Evolutionary conservation across 352 stramenopile species (phyloP).

Genomic region (Globisporangium mamillatum): DNA sequence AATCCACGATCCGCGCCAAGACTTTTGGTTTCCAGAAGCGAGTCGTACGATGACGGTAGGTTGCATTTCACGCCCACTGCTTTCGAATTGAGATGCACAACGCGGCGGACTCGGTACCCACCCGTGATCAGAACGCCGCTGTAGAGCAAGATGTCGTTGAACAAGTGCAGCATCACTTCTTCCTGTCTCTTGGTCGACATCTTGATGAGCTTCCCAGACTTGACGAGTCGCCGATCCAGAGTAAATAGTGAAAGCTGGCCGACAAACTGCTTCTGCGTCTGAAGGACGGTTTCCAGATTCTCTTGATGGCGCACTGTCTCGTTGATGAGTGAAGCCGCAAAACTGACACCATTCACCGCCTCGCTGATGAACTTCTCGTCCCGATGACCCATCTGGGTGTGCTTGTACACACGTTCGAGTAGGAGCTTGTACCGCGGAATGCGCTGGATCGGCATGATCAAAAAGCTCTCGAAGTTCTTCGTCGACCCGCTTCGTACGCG

Average conservation of each 20-base stretch:
- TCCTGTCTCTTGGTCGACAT: slow-evolving; percentile 82
- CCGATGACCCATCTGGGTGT: slow-evolving; percentile 54
- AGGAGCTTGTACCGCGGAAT: slow-evolving; percentile 91
- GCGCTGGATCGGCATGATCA: slow-evolving; percentile 92
- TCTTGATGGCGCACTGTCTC: slow-evolving; percentile 83
- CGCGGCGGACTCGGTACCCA: slow-evolving; percentile 64
- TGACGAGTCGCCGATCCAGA: slow-evolving; percentile 51
- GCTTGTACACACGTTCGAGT: slow-evolving; percentile 71
- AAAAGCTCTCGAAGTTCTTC: slow-evolving; percentile 78
- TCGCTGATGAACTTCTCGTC: slow-evolving; percentile 64
- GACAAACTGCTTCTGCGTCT: slow-evolving; percentile 76
- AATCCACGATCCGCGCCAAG: slow-evolving; percentile 61
- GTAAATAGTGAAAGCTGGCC: slow-evolving; percentile 74
- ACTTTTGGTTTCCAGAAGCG: slow-evolving; percentile 44
- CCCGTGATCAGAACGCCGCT: slow-evolving; percentile 71
- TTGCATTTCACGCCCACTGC: slow-evolving; percentile 63
- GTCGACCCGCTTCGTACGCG: slow-evolving; percentile 42
- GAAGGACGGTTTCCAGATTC: slow-evolving; percentile 73
- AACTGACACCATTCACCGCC: slow-evolving; percentile 54
- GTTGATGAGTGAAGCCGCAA: slow-evolving; percentile 75
- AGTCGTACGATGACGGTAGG: slow-evolving; percentile 45
- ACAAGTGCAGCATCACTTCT: slow-evolving; percentile 82
- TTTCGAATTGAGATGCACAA: slow-evolving; percentile 73
- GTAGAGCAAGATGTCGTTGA: slow-evolving; percentile 86
- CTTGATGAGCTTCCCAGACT: slow-evolving; percentile 73